These are phyloP conservation scores for Trichoderma sp. DNA, from an alignment of 2,329 filamentous ascomycete genomes.

Conservation along the genomic window DNA sequence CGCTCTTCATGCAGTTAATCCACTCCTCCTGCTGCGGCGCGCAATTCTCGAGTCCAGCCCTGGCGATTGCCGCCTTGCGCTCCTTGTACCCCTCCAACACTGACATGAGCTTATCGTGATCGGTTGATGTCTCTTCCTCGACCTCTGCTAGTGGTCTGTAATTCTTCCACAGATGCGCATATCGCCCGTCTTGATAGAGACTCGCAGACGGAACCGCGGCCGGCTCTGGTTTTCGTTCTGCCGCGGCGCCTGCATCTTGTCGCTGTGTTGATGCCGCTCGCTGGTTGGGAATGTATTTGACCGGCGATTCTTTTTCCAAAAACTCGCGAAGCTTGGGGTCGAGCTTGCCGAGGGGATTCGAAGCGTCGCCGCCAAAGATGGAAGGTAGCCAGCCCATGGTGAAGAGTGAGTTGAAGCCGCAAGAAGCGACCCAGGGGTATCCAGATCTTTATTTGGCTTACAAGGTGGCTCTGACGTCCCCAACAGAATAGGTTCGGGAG, in stretches of 20 bases:
- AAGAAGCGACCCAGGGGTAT: slow-evolving; percentile 7
- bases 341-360: slow-evolving; percentile 64
- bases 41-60: slow-evolving; percentile 89
- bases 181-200: slow-evolving; percentile 59
- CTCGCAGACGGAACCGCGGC: slow-evolving; percentile 47
- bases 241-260: slow-evolving; percentile 21
- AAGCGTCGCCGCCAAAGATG: slow-evolving; percentile 48
- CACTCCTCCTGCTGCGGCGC: slow-evolving; percentile 80
- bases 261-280: slow-evolving; percentile 21
- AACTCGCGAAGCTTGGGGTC: slow-evolving; percentile 83
- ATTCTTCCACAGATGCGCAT: slow-evolving; percentile 87
- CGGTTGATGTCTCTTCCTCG: slow-evolving; percentile 65
- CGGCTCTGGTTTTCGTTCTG: slow-evolving; percentile 21
- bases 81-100: slow-evolving; percentile 83
- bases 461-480: slow-evolving; percentile 14
- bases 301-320: slow-evolving; percentile 75
- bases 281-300: slow-evolving; percentile 55
- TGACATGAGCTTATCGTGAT: slow-evolving; percentile 76
- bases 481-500: slow-evolving; percentile 17
- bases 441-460: background rate
- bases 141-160: slow-evolving; percentile 73
- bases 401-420: slow-evolving; percentile 11
- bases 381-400: slow-evolving; percentile 58
- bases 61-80: slow-evolving; percentile 72
- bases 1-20: slow-evolving; percentile 75